Conservation (phyloP, 192 early-diverging fungal species). For the Coemansia sp. region DNA sequence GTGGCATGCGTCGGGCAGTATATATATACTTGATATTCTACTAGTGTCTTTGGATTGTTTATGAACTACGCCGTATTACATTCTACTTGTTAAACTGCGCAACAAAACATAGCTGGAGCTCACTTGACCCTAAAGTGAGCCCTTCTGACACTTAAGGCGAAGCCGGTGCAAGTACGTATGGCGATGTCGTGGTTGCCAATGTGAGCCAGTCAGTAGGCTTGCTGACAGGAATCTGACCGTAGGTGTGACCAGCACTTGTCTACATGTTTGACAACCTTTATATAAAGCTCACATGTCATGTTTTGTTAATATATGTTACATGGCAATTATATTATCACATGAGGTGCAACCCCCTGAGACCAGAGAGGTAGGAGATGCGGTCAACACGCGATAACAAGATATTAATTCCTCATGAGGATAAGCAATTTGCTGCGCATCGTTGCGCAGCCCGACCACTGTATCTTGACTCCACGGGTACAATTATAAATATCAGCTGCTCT, state of each 20-base stretch:
- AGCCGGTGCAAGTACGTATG: neutral
- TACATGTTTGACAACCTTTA: neutral
- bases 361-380: neutral
- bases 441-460: neutral
- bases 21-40: conserved; percentile 12
- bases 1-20: neutral
- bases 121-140: neutral
- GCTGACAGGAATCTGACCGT: neutral
- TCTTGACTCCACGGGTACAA: conserved; percentile 1
- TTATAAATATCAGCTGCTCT: neutral
- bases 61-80: neutral
- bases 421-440: neutral
- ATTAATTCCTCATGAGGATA: neutral
- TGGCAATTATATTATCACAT: neutral
- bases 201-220: neutral
- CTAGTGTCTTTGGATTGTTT: neutral
- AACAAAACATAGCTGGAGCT: neutral
- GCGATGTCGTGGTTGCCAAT: neutral
- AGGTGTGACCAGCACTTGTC: conserved; percentile 5
- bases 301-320: neutral
- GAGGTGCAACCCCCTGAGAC: neutral
- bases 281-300: neutral
- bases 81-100: neutral
- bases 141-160: neutral
- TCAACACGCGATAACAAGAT: neutral